A percentile compares a stretch with the other conserved stretches of the same genome.
Conservation (phyloP, 2,329 filamentous ascomycete species). For the Aspergillus nomiae region DNA sequence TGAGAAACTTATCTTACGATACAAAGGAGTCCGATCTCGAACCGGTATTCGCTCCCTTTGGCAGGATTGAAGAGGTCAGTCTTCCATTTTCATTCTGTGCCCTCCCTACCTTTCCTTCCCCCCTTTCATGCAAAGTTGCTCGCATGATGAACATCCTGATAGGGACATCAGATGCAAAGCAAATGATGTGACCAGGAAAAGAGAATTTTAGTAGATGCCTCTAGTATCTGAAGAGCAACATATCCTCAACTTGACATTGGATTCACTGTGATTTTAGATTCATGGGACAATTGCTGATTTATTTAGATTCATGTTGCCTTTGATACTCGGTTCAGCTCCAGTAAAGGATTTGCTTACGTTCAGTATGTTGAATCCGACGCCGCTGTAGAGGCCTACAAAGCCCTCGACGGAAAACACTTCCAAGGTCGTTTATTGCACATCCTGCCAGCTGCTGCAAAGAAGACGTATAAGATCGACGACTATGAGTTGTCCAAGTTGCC, state of each 20-base stretch:
- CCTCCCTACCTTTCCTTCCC: conserved; percentile 17
- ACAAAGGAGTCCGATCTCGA: conserved; percentile 76
- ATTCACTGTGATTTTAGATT: conserved; percentile 23
- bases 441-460: conserved; percentile 79
- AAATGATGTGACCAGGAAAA: conserved; percentile 88
- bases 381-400: conserved; percentile 76
- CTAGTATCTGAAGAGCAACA: conserved; percentile 69
- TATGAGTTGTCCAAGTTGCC: conserved; percentile 88
- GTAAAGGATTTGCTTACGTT: conserved; percentile 89
- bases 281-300: conserved; percentile 44
- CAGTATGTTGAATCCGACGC: conserved; percentile 72
- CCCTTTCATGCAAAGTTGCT: conserved; percentile 30
- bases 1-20: conserved; percentile 84
- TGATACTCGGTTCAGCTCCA: conserved; percentile 67
- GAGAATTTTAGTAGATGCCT: conserved; percentile 99
- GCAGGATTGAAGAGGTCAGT: conserved; percentile 84
- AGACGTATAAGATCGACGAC: conserved; percentile 80
- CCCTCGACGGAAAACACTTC: conserved; percentile 81
- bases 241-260: conserved; percentile 23
- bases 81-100: conserved; percentile 17
- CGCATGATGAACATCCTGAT: conserved; percentile 97
- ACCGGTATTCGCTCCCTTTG: conserved; percentile 69
- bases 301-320: conserved; percentile 81
- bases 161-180: conserved; percentile 99
- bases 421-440: conserved; percentile 92